Conservation (phyloP, 2,329 filamentous ascomycete genomes). For the Cryphonectria nitschkei region DNA sequence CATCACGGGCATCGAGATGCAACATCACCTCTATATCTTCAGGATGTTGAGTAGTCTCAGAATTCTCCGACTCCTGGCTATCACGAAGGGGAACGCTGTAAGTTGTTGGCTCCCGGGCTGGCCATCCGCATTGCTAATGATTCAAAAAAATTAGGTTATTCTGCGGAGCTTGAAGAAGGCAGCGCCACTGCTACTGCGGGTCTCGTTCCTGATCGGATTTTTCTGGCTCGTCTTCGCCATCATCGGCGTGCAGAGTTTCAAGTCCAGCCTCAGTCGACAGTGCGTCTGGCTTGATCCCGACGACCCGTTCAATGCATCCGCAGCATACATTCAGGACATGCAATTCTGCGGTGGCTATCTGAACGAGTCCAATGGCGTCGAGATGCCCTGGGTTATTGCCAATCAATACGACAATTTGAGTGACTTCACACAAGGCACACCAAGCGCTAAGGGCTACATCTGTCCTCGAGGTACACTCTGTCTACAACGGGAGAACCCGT, state of each 20-base stretch:
- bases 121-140: slow-evolving; percentile 1
- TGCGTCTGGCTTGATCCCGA: slow-evolving; percentile 76
- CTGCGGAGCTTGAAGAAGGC: slow-evolving; percentile 94
- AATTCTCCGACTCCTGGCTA: slow-evolving; percentile 84
- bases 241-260: slow-evolving; percentile 95
- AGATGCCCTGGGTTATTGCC: slow-evolving; percentile 69
- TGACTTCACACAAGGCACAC: slow-evolving; percentile 55
- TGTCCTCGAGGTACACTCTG: slow-evolving; percentile 86
- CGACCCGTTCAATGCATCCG: slow-evolving; percentile 56
- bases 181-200: slow-evolving; percentile 85
- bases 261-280: slow-evolving; percentile 75
- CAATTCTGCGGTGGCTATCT: slow-evolving; percentile 89
- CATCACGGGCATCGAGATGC: slow-evolving; percentile 68
- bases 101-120: slow-evolving; percentile 40
- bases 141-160: slow-evolving; percentile 67
- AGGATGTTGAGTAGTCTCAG: slow-evolving; percentile 95
- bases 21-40: slow-evolving; percentile 82
- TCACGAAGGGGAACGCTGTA: slow-evolving; percentile 92
- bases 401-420: slow-evolving; percentile 41
- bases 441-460: slow-evolving; percentile 77
- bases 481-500: slow-evolving; percentile 77
- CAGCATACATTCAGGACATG: slow-evolving; percentile 64
- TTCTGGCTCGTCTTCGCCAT: slow-evolving; percentile 99
- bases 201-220: slow-evolving; percentile 92
- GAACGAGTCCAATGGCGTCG: slow-evolving; percentile 57